These are phyloP conservation scores for Citrullus amarus DNA, from an alignment of 306 rosid genomes.

Conservation along the genomic window DNA sequence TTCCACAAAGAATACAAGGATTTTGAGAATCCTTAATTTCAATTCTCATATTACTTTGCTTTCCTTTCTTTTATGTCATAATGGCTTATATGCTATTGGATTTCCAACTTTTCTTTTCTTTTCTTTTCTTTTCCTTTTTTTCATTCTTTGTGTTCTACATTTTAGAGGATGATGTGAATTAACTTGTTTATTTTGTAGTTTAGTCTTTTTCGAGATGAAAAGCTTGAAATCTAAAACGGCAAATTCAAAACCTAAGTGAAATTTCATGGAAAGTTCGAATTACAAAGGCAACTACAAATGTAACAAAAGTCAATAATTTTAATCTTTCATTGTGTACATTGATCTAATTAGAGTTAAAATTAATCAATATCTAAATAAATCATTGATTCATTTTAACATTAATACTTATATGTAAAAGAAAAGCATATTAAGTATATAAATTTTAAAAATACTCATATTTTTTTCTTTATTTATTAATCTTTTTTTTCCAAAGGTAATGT, in stretches of 20 bases:
- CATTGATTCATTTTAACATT: no score
- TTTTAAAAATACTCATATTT: no score
- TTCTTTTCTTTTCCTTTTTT: not conserved
- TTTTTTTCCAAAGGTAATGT: no score
- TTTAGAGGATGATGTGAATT: constrained; percentile 1
- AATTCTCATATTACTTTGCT: not conserved
- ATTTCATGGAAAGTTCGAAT: not conserved
- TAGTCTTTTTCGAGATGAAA: not conserved
- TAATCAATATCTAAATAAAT: no score
- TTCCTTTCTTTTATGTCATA: not conserved
- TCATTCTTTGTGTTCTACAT: not conserved
- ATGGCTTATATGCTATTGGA: not conserved
- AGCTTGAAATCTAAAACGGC: not conserved
- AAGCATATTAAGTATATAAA: no score
- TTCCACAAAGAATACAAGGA: constrained; percentile 45
- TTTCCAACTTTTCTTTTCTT: no score
- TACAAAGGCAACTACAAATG: not conserved
- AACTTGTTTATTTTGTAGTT: not conserved
- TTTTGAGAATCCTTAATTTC: not conserved
- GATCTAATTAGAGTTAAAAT: no score
- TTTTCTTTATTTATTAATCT: no score
- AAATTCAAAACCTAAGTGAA: not conserved
- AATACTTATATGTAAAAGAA: no score
- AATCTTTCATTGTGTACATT: no score
- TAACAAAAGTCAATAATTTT: no score